Percentiles rank a stretch among this genome's conserved stretches.
Evolutionary conservation across 768 basidiomycete genomes (phyloP).

Genomic region (Bullera alba): DNA sequence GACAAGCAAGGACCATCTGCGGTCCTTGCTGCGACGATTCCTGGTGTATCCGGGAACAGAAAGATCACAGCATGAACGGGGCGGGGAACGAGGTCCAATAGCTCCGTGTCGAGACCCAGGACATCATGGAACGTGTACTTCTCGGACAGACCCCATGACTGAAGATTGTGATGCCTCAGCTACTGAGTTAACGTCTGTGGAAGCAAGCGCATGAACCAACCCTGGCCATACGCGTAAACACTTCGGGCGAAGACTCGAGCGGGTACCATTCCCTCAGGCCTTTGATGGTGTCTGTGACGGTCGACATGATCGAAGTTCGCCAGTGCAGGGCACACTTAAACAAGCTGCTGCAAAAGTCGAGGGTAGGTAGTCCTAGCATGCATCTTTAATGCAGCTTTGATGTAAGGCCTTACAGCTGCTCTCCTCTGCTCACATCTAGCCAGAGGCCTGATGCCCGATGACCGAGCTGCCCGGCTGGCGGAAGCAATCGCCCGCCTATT

Average conservation of each 20-base stretch:
- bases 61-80: slow-evolving; percentile 11
- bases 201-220: slow-evolving; percentile 1
- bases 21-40: slow-evolving; percentile 5
- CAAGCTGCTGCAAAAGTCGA: no score
- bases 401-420: no score
- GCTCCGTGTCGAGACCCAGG: slow-evolving; percentile 6
- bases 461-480: no score
- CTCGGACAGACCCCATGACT: slow-evolving; percentile 10
- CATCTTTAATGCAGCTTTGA: no score
- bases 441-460: no score
- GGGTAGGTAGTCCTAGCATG: no score
- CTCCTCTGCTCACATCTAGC: no score
- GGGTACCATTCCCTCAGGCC: slow-evolving; percentile 7
- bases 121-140: slow-evolving; percentile 9
- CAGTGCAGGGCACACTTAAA: no score
- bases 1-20: slow-evolving; percentile 5
- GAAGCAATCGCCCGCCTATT: no score
- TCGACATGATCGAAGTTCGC: no score
- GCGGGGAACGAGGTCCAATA: background rate
- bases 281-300: no score
- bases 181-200: background rate
- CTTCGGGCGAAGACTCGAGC: slow-evolving; percentile 13
- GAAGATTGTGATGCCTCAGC: background rate
- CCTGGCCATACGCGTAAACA: slow-evolving; percentile 10
- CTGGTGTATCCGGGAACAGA: slow-evolving; percentile 11